A percentile compares a stretch with the other conserved stretches of the same genome.
Conservation (phyloP, 192 early-diverging fungal species). For the Fimicolochytrium jonesii region DNA sequence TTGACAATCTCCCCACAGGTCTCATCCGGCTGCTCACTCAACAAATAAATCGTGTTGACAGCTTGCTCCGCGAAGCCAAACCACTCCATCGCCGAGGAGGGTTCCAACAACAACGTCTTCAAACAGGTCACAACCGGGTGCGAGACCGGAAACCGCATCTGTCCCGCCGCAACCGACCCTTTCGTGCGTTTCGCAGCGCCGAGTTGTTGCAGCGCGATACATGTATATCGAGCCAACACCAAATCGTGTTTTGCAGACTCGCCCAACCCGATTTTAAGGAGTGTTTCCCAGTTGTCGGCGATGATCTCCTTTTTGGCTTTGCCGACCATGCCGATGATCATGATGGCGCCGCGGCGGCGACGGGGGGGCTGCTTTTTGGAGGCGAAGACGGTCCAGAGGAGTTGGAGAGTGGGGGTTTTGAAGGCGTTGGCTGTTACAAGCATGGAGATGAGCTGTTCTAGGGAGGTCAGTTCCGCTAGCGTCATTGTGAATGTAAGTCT, state of each 20-base stretch:
- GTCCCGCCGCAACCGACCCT: conserved; percentile 25
- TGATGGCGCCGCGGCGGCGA: conserved; percentile 83
- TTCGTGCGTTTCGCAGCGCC: conserved; percentile 60
- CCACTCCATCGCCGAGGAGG: conserved; percentile 22
- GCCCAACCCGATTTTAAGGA: conserved; percentile 83
- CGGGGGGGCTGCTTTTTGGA: conserved; percentile 55
- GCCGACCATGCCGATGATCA: conserved; percentile 90
- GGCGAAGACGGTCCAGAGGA: conserved; percentile 69
- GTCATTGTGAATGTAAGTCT: conserved; percentile 82
- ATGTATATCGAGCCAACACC: conserved; percentile 81
- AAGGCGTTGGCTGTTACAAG: conserved; percentile 70
- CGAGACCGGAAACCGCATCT: conserved; percentile 46
- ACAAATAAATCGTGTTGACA: conserved; percentile 84
- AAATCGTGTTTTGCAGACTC: conserved; percentile 77
- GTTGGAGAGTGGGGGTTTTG: conserved; percentile 60
- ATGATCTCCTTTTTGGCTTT: conserved; percentile 80
- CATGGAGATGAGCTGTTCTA: conserved; percentile 85
- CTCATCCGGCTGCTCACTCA: conserved; percentile 87
- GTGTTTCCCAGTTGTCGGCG: conserved; percentile 76
- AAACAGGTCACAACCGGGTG: conserved; percentile 58
- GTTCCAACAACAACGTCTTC: conserved; percentile 40
- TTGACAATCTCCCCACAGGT: conserved; percentile 77
- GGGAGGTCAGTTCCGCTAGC: conserved; percentile 88
- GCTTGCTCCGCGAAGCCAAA: conserved; percentile 92
- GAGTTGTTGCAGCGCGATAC: conserved; percentile 87